These are phyloP conservation scores for Metschnikowia corniflorae DNA, from an alignment of 805 yeast genomes.

Conservation along the genomic window DNA sequence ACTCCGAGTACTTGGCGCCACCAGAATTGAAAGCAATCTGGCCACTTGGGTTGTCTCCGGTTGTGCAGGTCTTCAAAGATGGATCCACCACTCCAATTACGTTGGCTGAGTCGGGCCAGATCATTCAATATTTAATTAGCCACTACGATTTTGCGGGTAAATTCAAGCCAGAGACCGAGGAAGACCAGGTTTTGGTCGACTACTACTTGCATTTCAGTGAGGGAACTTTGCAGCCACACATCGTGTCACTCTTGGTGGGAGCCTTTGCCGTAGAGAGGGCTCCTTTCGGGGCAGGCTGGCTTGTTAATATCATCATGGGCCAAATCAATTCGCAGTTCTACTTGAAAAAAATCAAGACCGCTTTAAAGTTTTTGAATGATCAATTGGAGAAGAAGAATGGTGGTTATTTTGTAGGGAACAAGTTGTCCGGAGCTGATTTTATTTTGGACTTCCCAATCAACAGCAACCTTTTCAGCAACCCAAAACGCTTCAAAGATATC, in stretches of 20 bases:
- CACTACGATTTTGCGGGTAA: constrained; percentile 45
- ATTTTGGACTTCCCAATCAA: constrained; percentile 34
- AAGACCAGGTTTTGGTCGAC: constrained; percentile 25
- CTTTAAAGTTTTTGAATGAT: constrained; percentile 28
- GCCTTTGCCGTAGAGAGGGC: constrained; percentile 24
- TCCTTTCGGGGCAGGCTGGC: constrained; percentile 24
- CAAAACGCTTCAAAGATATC: constrained; percentile 5
- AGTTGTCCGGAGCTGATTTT: constrained; percentile 37
- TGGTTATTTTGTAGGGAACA: constrained; percentile 37
- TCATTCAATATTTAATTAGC: constrained; percentile 47
- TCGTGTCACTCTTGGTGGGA: constrained; percentile 24
- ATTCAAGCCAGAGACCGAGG: constrained; percentile 37
- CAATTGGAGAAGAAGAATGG: constrained; percentile 29
- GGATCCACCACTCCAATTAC: constrained; percentile 17
- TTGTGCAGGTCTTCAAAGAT: constrained; percentile 17
- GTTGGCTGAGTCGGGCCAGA: constrained; percentile 60
- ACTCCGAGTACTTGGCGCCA: constrained; percentile 30
- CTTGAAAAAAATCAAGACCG: constrained; percentile 21
- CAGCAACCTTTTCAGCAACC: constrained; percentile 16
- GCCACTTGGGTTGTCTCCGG: constrained; percentile 38
- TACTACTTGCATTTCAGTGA: constrained; percentile 26
- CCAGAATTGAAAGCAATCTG: constrained; percentile 28
- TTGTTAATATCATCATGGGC: constrained; percentile 22
- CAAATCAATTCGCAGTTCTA: constrained; percentile 27
- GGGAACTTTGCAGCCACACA: constrained; percentile 23